Evolutionary conservation across 2,329 filamentous ascomycete species (phyloP), one percentile per base, ranked within the genome.

Genomic region (Lasiodiplodia theobromae): DNA sequence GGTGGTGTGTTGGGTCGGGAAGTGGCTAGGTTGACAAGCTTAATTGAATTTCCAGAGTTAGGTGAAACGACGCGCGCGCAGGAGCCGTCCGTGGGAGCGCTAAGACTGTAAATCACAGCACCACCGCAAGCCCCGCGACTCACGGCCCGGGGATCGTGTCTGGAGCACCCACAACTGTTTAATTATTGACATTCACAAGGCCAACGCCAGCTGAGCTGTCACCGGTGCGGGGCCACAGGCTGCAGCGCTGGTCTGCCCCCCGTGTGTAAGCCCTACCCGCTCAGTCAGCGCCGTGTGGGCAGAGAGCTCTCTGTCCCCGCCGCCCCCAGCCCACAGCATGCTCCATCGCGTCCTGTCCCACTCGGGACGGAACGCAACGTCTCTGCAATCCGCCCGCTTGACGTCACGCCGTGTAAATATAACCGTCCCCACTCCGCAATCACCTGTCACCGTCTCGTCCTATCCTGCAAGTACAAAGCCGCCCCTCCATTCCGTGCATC

Each of bases 21-120:
- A 53, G 49, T n/a, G 14, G 31, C 11, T 28, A 57, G 38, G 52
- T 47, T 56, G 51, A 38, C 63, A 47, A 44, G 51, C 53, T 52
- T 64, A 64, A 64, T 38, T 64, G 47, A 64, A 64, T 52, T 64
- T 64, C 60, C 60, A 52, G 51, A 64, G 40, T 64, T 25, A 25
- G 25, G 44, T 64, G 60, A 64, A 64, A 64, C 44, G 60, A 57
- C 60, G 44, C 60, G 31, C 57, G 57, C 60, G 60, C 31, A 25
- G 31, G 40, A 38, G 31, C 31, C 58, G 58, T 49, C 40, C 40
- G 58, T 64, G 60, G 44, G 25, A 64, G 60, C 60, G 60, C 60
- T 64, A 64, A 64, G 60, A 64, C 60, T 31, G 44, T 64, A n/a
- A 64, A 64, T 64, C 44, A 51, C 57, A 58, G 56, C 53, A 56